Evolutionary conservation across 1,139 yeast species (phyloP).

Genomic region (Pichia sp.): DNA sequence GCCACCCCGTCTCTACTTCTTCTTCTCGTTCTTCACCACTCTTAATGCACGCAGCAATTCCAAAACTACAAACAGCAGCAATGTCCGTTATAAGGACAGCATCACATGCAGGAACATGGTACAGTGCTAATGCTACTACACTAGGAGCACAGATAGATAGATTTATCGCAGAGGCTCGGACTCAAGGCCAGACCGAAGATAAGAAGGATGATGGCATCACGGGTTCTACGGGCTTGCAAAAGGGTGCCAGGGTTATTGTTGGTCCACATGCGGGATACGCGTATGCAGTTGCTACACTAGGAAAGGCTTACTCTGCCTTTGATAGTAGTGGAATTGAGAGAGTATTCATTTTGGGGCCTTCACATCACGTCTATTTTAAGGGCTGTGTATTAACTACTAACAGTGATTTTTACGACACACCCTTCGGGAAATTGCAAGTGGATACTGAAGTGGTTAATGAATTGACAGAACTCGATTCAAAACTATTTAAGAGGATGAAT

Average conservation of each 20-base stretch:
- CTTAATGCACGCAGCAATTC: too few species aligned
- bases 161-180: too few species aligned
- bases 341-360: conserved; percentile 83
- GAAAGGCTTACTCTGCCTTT: conserved; percentile 69
- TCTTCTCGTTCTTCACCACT: too few species aligned
- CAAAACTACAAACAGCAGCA: too few species aligned
- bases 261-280: conserved; percentile 89
- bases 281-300: conserved; percentile 73
- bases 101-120: conserved; percentile 91
- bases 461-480: conserved; percentile 27
- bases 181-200: conserved; percentile 40
- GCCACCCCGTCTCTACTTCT: too few species aligned
- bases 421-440: conserved; percentile 67
- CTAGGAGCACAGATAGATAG: not conserved
- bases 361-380: conserved; percentile 82
- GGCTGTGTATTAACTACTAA: conserved; percentile 50
- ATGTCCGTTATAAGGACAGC: conserved; percentile 33
- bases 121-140: conserved; percentile 34
- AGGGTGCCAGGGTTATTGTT: conserved; percentile 56
- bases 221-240: too few species aligned
- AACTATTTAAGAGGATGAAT: conserved; percentile 50
- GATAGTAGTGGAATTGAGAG: conserved; percentile 52
- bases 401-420: conserved; percentile 62
- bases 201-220: conserved; percentile 7
- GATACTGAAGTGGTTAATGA: conserved; percentile 42